Conservation (phyloP, 2,329 filamentous ascomycete species). For the Colletotrichum echinochloae region DNA sequence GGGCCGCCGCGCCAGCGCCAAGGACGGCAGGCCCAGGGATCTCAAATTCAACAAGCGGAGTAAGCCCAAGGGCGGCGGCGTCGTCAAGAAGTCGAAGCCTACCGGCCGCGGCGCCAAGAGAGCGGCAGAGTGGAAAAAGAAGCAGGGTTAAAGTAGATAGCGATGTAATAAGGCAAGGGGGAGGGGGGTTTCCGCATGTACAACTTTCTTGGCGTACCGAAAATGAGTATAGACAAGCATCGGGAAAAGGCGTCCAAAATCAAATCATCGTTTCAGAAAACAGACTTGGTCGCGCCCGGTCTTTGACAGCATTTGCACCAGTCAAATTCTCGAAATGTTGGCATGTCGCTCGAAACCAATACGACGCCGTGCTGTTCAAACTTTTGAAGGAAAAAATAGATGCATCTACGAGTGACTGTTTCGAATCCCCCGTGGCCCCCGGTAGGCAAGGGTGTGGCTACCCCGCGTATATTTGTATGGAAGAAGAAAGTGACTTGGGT, state of each 20-base stretch:
- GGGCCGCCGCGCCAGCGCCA: constrained; percentile 78
- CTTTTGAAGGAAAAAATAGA: not conserved
- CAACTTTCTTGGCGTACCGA: constrained; percentile 9
- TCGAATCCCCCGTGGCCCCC: constrained; percentile 7
- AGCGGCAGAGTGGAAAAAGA: constrained; percentile 60
- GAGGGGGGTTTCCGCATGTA: constrained; percentile 2
- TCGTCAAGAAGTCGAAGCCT: constrained; percentile 53
- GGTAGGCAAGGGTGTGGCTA: not conserved
- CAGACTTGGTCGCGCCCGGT: no score
- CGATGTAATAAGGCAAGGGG: not conserved
- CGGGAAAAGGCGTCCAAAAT: constrained; percentile 27
- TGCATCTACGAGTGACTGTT: constrained; percentile 31
- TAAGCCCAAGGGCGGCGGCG: constrained; percentile 58
- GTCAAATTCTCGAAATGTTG: no score
- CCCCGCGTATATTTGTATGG: constrained; percentile 22
- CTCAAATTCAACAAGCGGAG: constrained; percentile 69
- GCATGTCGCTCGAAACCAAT: not conserved
- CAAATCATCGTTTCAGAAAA: constrained; percentile 19
- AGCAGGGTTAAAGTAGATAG: constrained; percentile 43
- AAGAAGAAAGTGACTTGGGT: constrained; percentile 36
- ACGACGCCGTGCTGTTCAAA: not conserved
- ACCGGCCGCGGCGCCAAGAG: constrained; percentile 54
- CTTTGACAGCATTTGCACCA: not conserved
- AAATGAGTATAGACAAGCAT: constrained; percentile 9
- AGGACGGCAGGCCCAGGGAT: constrained; percentile 72